Base-by-base conservation (phyloP, 805 yeast genomes). In the Vanderwaltozyma verrucispora region DNA sequence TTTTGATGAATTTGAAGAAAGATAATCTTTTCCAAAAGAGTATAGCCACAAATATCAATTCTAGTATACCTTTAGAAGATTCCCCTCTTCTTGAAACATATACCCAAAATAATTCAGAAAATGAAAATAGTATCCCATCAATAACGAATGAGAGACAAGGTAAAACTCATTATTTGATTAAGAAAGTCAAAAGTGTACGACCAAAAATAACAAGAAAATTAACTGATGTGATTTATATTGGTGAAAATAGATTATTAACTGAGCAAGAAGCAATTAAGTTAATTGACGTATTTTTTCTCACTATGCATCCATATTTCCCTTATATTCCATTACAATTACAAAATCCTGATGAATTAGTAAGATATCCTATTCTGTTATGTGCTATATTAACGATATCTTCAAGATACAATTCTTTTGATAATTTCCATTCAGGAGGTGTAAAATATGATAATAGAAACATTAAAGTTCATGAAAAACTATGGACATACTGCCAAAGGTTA, bases 291-390 rank as follows among this genome's bases (percentile, higher is more conserved):
- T 88, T 83, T 58, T 84, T 84, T 54, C 57, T 74, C 4, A 74
- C 86, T 3, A 72, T 88, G 77, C 94, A 85, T 57, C 96, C 95
- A 2, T 88, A 76, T 56, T 88, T 82, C 61, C 96, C 96, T 1
- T 83, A 79, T 53, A 70, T 89, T 28, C 95, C 96, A 1, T 64
- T 68, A 23, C 83, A 80, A 44, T 54, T 87, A 28, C 88, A 79
- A 35, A 68, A 74, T 37, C 73, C 84, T 0, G 71, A 73, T 31
- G 74, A 71, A 6, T 60, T 88, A 25, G 78, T 87, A 1, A 79
- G 79, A 4, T 82, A 83, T 56, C 95, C 96, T 2, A 75, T 88
- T 44, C 64, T 88, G 30, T 58, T 87, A 21, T 81, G 92, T 54
- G 78, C 95, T 1, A 76, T 88, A 11, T 62, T 88, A 31, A 83